Evolutionary conservation across 805 yeast species (phyloP).

Genomic region (Wickerhamiella spandovensis): DNA sequence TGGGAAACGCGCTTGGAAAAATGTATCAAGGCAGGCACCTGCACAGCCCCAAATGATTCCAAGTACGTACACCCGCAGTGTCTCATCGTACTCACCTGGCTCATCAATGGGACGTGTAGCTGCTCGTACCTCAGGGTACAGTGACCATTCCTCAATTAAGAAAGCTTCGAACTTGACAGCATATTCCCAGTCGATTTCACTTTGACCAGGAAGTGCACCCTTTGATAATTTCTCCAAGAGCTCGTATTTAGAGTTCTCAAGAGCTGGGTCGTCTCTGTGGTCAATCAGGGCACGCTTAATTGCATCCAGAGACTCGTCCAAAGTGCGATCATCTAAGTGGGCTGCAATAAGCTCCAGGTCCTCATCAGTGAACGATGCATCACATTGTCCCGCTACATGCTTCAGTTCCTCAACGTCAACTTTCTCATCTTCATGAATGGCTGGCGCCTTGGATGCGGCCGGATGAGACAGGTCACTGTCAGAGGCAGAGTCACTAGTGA

Average conservation of each 20-base stretch:
- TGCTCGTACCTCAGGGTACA: slow-evolving; percentile 49
- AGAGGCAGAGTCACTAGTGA: not conserved
- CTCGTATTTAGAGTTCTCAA: slow-evolving; percentile 28
- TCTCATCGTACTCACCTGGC: slow-evolving; percentile 33
- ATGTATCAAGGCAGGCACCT: slow-evolving; percentile 44
- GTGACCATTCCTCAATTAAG: slow-evolving; percentile 32
- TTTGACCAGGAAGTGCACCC: slow-evolving; percentile 2
- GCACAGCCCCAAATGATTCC: slow-evolving; percentile 39
- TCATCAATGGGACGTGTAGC: slow-evolving; percentile 42
- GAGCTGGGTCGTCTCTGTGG: slow-evolving; percentile 37
- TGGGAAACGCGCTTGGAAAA: slow-evolving; percentile 47
- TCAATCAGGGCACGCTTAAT: slow-evolving; percentile 29
- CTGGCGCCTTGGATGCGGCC: not conserved
- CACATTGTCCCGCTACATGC: not conserved
- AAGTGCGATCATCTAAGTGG: slow-evolving; percentile 18
- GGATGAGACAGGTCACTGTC: not conserved
- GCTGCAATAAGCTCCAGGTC: slow-evolving; percentile 9
- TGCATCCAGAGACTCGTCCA: slow-evolving; percentile 30
- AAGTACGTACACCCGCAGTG: slow-evolving; percentile 40
- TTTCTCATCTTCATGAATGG: not conserved
- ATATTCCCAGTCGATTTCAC: slow-evolving; percentile 18
- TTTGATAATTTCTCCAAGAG: slow-evolving; percentile 22
- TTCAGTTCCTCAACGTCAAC: not conserved
- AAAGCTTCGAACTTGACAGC: slow-evolving; percentile 30
- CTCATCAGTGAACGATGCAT: slow-evolving; percentile 1